Evolutionary conservation across 129 eudicot genomes (phyloP).

Genomic region (Dittrichia graveolens): DNA sequence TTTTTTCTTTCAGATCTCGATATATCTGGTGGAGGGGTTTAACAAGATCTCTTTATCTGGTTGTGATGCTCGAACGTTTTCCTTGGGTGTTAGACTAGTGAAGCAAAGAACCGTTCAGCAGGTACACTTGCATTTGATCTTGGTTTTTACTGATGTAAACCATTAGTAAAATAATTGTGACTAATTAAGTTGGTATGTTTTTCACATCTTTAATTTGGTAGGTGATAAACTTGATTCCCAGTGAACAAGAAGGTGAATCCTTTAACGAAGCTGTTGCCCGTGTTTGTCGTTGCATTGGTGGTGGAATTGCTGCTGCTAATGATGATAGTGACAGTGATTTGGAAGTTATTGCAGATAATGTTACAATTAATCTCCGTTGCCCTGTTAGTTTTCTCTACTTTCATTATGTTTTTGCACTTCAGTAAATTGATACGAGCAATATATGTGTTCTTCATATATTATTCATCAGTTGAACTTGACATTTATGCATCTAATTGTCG

Average conservation of each 20-base stretch:
- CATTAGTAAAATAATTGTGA: constrained; percentile 1
- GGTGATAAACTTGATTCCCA: constrained; percentile 47
- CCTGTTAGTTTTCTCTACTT: constrained; percentile 46
- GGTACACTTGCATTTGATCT: constrained; percentile 33
- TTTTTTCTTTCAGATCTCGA: constrained; percentile 35
- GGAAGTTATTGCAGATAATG: constrained; percentile 57
- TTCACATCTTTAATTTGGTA: constrained; percentile 11
- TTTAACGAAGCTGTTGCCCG: constrained; percentile 55
- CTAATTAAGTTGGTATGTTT: neutral
- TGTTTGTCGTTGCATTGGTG: constrained; percentile 59
- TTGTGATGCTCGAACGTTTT: constrained; percentile 46
- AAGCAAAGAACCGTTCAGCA: constrained; percentile 44
- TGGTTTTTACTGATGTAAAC: neutral
- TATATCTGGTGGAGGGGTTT: constrained; percentile 39
- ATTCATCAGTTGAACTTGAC: too few relatives aligned
- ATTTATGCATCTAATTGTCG: too few relatives aligned
- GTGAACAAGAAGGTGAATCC: constrained; percentile 50
- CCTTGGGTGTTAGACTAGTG: constrained; percentile 58
- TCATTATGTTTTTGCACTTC: neutral
- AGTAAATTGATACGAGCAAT: too few relatives aligned
- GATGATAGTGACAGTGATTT: constrained; percentile 62
- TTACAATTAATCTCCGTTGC: constrained; percentile 56
- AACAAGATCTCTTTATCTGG: constrained; percentile 47
- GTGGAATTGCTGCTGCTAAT: constrained; percentile 47
- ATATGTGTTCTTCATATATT: too few relatives aligned